Evolutionary conservation across 2,329 filamentous ascomycete species (phyloP), one percentile per base, ranked within the genome.

Genomic region (Arthrobotrys sphaeroides): DNA sequence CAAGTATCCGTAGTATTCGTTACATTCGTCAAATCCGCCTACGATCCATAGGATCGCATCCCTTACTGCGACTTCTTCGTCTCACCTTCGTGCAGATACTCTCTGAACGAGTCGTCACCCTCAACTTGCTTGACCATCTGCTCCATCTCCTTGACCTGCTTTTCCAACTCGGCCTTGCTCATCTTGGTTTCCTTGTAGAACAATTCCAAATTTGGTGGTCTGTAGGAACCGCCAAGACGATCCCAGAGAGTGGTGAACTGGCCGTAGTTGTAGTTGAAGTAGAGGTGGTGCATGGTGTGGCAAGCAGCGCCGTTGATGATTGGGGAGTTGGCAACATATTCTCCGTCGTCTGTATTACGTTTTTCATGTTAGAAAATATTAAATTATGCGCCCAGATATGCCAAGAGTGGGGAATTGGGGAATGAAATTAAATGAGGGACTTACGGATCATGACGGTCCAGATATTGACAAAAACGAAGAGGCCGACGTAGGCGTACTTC

Each of bases 241-340:
- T 97, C 94, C 91, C 94, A 97, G 18, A 95, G 85, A 0, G 93
- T 97, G 13, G 92, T 95, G 84, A 94, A 97, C 83, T 97, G 94
- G 72, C 94, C 94, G 81, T 96, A 97, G 84, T 97, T 97, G 86
- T 91, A 92, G 84, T 91, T 91, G 85, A 92, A 92, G 83, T 92
- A 91, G 40, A 93, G 83, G 82, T 97, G 94, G 83, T 98, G 94
- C 87, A 94, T 88, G 20, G 91, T 93, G 83, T 97, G 94, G 86
- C 94, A 97, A 26, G 94, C 94, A 10, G 94, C 93, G 60, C 94
- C 94, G 82, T 98, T 98, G 84, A 97, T 89, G 79, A 97, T 83
- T n/a, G 93, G 91, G 80, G 90, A 92, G 84, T 97, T 91, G 80
- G 93, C 90, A 13, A 96, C 88, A 82, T 96, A 97, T 84, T 98